These are phyloP conservation scores for Mucor mucedo DNA, from an alignment of 371 early-diverging fungal species.

Conservation along the genomic window DNA sequence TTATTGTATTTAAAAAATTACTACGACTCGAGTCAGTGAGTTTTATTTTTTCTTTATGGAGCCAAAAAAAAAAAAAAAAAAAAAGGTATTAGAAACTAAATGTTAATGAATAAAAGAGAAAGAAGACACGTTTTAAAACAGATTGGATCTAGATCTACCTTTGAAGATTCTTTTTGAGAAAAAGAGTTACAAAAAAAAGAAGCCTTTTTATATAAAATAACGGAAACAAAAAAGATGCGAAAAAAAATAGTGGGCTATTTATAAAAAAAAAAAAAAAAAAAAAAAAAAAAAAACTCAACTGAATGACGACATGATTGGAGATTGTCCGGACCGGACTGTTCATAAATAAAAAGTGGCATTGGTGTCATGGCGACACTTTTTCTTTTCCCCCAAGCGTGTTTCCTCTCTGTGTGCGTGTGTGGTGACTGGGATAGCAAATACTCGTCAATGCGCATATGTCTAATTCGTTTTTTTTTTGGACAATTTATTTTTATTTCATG, in stretches of 20 bases:
- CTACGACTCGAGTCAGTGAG: background rate
- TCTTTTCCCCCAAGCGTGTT: too few relatives aligned
- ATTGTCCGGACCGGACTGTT: too few relatives aligned
- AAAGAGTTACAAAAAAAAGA: background rate
- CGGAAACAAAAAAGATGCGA: background rate
- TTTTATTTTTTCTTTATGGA: background rate
- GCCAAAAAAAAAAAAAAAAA: background rate
- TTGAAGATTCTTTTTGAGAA: background rate
- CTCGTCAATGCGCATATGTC: background rate
- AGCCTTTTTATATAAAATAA: background rate
- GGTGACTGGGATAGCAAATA: too few relatives aligned
- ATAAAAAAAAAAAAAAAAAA: too few relatives aligned
- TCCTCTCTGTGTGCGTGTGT: too few relatives aligned
- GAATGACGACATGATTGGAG: too few relatives aligned
- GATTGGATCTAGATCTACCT: constrained; percentile 1
- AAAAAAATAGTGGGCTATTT: background rate
- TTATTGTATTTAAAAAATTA: constrained; percentile 15
- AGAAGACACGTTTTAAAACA: background rate
- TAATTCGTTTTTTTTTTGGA: background rate
- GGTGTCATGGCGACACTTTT: too few relatives aligned
- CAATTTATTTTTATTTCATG: background rate
- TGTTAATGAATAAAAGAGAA: too few relatives aligned
- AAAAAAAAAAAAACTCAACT: background rate
- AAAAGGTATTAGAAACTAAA: background rate
- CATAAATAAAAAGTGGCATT: too few relatives aligned